These are phyloP conservation scores for Phytophthora litchii DNA, from an alignment of 352 stramenopile genomes.

Conservation along the genomic window DNA sequence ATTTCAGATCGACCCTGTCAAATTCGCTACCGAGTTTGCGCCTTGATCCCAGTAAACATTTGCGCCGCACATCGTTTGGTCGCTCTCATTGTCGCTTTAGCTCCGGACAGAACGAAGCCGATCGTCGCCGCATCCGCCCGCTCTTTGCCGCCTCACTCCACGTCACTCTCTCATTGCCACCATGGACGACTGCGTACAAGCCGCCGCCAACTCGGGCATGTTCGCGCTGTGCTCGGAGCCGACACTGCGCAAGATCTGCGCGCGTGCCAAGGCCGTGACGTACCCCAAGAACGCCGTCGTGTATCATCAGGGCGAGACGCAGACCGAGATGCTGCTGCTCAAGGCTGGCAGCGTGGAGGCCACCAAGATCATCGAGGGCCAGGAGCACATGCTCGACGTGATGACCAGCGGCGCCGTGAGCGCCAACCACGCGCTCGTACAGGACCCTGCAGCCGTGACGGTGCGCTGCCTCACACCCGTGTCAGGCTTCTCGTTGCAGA, in stretches of 20 bases:
- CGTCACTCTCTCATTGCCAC: background rate
- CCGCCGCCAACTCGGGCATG: constrained; percentile 70
- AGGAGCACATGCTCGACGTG: constrained; percentile 76
- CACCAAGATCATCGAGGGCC: constrained; percentile 83
- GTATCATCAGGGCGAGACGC: constrained; percentile 80
- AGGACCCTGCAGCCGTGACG: constrained; percentile 80
- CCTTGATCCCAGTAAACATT: constrained; percentile 26
- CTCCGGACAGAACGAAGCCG: constrained; percentile 26
- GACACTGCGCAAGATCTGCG: constrained; percentile 83
- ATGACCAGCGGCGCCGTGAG: constrained; percentile 64
- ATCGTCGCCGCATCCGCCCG: constrained; percentile 16
- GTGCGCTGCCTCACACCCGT: constrained; percentile 84
- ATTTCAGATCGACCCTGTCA: constrained; percentile 1
- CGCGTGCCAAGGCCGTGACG: constrained; percentile 56
- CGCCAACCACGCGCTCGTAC: constrained; percentile 81
- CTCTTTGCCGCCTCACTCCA: background rate
- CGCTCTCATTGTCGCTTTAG: constrained; percentile 37
- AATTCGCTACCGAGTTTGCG: constrained; percentile 13
- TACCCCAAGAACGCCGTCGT: constrained; percentile 80
- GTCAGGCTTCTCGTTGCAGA: constrained; percentile 75
- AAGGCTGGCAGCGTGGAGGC: constrained; percentile 66
- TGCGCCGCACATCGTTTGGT: constrained; percentile 7
- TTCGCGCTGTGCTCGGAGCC: constrained; percentile 85
- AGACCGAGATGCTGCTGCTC: constrained; percentile 85
- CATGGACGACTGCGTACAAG: constrained; percentile 75